phyloP scores from a whole-genome alignment of 495 filamentous ascomycete species.

The Penicillium odoratum region DNA sequence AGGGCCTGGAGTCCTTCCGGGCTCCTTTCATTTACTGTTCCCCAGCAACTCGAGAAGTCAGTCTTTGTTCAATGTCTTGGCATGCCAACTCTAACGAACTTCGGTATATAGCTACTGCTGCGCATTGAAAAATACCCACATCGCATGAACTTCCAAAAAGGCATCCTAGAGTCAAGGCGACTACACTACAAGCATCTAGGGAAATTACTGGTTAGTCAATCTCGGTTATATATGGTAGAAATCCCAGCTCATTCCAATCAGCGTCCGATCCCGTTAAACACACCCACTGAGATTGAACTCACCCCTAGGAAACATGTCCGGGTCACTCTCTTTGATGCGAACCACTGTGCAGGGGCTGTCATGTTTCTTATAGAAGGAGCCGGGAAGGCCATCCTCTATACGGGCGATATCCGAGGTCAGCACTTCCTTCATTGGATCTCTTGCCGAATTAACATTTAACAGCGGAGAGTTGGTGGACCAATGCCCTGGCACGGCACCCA shows the following conservation, averaged over 20 bases:
- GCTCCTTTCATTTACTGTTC: constrained; percentile 91
- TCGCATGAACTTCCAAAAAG: constrained; percentile 74
- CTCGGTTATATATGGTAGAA: not conserved
- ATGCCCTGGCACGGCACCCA: constrained; percentile 66
- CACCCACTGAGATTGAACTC: constrained; percentile 76
- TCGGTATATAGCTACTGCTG: constrained; percentile 53
- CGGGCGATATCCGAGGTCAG: constrained; percentile 85
- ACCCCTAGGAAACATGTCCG: constrained; percentile 63
- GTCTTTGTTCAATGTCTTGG: not conserved
- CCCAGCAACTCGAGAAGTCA: constrained; percentile 73
- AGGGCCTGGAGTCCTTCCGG: constrained; percentile 73
- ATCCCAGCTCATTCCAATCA: constrained; percentile 22
- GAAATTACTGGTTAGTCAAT: constrained; percentile 57
- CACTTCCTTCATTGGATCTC: not conserved
- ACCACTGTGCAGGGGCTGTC: constrained; percentile 88
- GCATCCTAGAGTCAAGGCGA: constrained; percentile 70
- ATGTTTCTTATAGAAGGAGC: constrained; percentile 90
- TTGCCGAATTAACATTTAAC: constrained; percentile 10
- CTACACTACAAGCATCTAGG: constrained; percentile 73
- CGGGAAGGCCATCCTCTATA: constrained; percentile 79
- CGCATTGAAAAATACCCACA: constrained; percentile 74
- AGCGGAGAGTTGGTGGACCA: constrained; percentile 71
- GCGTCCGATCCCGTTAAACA: constrained; percentile 83
- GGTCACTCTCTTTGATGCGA: constrained; percentile 87
- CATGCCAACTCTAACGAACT: constrained; percentile 5